Evolutionary conservation across 2,329 filamentous ascomycete genomes (phyloP).

Genomic region (Domatiomyces catenatus): DNA sequence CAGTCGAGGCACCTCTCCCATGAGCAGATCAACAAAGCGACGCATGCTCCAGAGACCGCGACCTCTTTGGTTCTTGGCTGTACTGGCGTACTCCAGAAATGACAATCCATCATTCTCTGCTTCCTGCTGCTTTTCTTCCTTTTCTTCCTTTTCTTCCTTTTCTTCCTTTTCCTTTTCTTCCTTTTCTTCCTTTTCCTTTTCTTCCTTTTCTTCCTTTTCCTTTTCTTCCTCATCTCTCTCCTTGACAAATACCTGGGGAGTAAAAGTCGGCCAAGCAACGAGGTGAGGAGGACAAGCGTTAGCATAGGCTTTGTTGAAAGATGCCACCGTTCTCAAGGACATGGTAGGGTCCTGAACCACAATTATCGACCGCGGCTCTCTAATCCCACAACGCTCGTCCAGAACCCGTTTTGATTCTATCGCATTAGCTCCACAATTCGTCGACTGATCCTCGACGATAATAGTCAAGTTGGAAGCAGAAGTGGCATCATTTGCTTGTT

Average conservation of each 20-base stretch:
- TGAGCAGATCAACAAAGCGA: conserved; percentile 28
- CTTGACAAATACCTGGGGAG: conserved; percentile 14
- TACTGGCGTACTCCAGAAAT: neutral
- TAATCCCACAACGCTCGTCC: conserved; percentile 17
- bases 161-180: no score
- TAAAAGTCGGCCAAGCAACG: conserved; percentile 21
- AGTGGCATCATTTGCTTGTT: conserved; percentile 10
- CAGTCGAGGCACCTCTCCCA: conserved; percentile 31
- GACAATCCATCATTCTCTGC: neutral
- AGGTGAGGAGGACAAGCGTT: conserved; percentile 15
- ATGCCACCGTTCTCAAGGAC: conserved; percentile 27
- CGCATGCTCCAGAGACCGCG: conserved; percentile 23
- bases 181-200: no score
- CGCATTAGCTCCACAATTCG: conserved; percentile 34
- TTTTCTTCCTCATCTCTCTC: neutral
- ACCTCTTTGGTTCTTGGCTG: neutral
- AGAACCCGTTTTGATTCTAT: conserved; percentile 24
- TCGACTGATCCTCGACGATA: conserved; percentile 30
- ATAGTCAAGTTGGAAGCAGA: conserved; percentile 19
- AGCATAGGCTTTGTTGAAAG: conserved; percentile 27
- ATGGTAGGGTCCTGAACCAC: conserved; percentile 35
- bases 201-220: no score
- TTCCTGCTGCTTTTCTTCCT: neutral
- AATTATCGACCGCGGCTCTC: conserved; percentile 18
- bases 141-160: no score